Base-by-base conservation (phyloP, 2,329 filamentous ascomycete genomes). In the Diplodia scrobiculata region DNA sequence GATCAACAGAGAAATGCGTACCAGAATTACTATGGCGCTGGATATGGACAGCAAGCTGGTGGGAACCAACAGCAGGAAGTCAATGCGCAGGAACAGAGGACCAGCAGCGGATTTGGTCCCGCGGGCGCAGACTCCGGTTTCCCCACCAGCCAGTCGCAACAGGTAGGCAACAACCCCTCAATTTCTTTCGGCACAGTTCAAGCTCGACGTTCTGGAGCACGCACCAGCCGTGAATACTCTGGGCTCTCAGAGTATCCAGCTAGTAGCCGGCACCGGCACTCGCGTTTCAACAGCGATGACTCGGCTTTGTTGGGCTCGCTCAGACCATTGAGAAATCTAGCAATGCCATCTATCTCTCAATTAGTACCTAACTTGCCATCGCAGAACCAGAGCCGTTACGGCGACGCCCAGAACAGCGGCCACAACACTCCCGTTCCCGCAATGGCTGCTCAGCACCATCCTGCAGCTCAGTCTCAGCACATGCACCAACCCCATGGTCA, bases 391-490 rank as follows among this genome's bases (percentile, higher is more conserved):
- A 91, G 87, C 76, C 89, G 89, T 71, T 89, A 89, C 73, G 84
- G 87, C 69, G 92, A 96, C 65, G 85, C 86, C 68, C 91, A 92
- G 73, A 92, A 89, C 81, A 97, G 92, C 76, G 94, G 92, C 52
- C 90, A 95, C 77, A 94, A 90, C 73, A 97, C 93, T 2, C 93
- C 94, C 41, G 95, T 96, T 80, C 92, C 93, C 32, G 84, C 89
- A 48, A 77, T 86, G 67, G 83, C 84, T 67, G 81, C 79, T 63
- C 84, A 84, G 67, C 83, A 85, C 67, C 84, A 86, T 69, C 78
- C 80, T 65, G 80, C 79, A 59, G 71, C 69, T 52, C 76, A 75
- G 9, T 77, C 79, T 68, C 82, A 82, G 68, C 76, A 77, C 45
- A 75, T 79, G 70, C 83, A 84, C 71, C 82, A 84, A 73, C 81